phyloP scores from a whole-genome alignment of 306 rosid species.

The Cucurbita moschata region DNA sequence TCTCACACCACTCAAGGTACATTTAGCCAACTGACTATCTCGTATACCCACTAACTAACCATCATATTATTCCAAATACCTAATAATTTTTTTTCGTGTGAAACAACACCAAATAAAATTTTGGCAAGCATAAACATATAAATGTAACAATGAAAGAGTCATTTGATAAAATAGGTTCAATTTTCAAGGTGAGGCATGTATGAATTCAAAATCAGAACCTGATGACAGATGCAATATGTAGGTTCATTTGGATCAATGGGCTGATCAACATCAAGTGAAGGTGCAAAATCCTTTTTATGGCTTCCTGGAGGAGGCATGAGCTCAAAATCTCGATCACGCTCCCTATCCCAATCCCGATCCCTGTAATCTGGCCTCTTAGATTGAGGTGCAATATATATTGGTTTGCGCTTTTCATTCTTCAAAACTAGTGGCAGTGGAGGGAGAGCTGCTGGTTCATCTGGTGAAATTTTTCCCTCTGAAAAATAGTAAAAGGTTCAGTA shows the following conservation, averaged over 20 bases:
- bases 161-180: neutral
- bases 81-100: too few relatives aligned
- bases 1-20: neutral
- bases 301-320: slow-evolving; percentile 97
- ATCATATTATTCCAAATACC: neutral
- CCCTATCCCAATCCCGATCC: slow-evolving; percentile 93
- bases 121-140: neutral
- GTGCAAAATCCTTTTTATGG: slow-evolving; percentile 59
- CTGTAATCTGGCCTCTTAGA: slow-evolving; percentile 63
- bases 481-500: slow-evolving; percentile 2
- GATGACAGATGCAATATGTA: slow-evolving; percentile 93
- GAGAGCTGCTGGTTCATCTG: slow-evolving; percentile 74
- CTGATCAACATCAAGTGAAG: slow-evolving; percentile 70
- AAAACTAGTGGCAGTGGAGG: slow-evolving; percentile 74
- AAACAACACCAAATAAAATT: neutral
- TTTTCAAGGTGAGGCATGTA: neutral
- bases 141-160: neutral
- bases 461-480: slow-evolving; percentile 75
- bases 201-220: slow-evolving; percentile 37
- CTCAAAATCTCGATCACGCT: slow-evolving; percentile 90
- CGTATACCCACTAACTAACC: neutral
- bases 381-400: slow-evolving; percentile 49
- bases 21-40: neutral
- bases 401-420: slow-evolving; percentile 61
- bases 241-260: slow-evolving; percentile 96